Evolutionary conservation across 2,329 filamentous ascomycete genomes (phyloP), one percentile per base, ranked within the genome.

Genomic region (Coleophoma cylindrospora): DNA sequence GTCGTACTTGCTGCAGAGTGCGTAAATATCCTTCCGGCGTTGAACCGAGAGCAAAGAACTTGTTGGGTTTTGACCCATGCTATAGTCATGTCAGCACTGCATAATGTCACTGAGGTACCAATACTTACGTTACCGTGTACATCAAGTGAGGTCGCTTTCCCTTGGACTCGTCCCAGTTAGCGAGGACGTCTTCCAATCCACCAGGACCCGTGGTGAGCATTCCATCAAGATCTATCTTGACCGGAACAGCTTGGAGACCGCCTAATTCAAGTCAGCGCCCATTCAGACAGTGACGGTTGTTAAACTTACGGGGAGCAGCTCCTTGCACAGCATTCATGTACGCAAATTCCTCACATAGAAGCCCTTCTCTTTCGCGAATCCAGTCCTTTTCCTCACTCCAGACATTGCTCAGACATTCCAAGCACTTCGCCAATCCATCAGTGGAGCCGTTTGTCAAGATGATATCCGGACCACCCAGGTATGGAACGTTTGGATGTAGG

Each of bases 31-130:
- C 60, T 81, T 86, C 49, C 89, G 81, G 38, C 92, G 83, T 61
- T 85, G 71, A 10, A 94, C 66, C 3, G 87, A 84, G 2, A 95
- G 74, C 3, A 88, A 83, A 33, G 86, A 84, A 32, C 87, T 85
- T 0, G 90, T 95, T 2, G 91, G 91, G 65, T 96, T 96, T 62
- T 96, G 91, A 27, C 91, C 91, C 70, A 90, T 86, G n/a, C 84
- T 86, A 43, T 11, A 27, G 32, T 15, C 12, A 8, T 33, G 44
- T 63, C 17, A 65, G 56, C 45, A 51, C 9, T 27, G 22, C 7
- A 41, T 15, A 9, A 45, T 4, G 12, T 4, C 19, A 38, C 14
- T 34, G 15, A 40, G 34, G 14, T n/a, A 19, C 53, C 57, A 45
- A 37, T 36, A 82, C 85, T 78, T 68, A 90, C 83, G 89, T 91